Base-by-base conservation (phyloP, 768 basidiomycete species). In the Candolleomyces aberdarensis region DNA sequence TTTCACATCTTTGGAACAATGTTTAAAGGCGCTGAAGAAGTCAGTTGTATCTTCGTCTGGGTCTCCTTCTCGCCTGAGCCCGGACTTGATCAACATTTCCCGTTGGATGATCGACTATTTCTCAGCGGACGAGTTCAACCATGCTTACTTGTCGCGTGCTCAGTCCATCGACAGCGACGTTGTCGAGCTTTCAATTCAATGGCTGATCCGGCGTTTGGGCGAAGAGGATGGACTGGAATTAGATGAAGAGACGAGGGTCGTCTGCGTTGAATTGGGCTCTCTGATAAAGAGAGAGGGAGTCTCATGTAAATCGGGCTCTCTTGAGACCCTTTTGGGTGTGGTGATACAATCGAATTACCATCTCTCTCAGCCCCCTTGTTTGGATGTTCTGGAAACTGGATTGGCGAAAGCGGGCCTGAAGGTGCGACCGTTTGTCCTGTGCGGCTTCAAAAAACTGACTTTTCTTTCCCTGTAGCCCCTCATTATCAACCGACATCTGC, bases 401-500 rank as follows among this genome's bases (percentile, higher is more conserved):
- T 66, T 84, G 15, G 67, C 65, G 8, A 73, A 72, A 40, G 73
- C 81, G 0, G 70, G 75, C 2, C 72, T 95, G 62, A 95, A 94
- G 82, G 94, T 88, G 64, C 64, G 77, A 65, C 22, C 36, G 15
- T 46, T 48, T 22, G 14, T 32, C 17, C 29, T 20, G 7, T n/a
- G 0, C 11, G 58, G 26, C 36, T 13, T 15, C 15, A 32, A 19
- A 31, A 36, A 20, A 6, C n/a, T 55, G 58, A 41, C 51, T 55
- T 39, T 48, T 54, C 48, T 56, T n/a, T 22, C 59, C 78, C 5
- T 44, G 7, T 58, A 83, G 91, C 91, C 91, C 1, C 78, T 83
- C 13, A 74, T 84, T n/a, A 82, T 89, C 53, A 94, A 94, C 67
- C 85, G 88, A 44, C 80, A 85, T 50, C 70, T 96, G 1, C 94